These are phyloP conservation scores for Carex myosuroides DNA, from an alignment of 176 grass and related monocot genomes.

Conservation along the genomic window DNA sequence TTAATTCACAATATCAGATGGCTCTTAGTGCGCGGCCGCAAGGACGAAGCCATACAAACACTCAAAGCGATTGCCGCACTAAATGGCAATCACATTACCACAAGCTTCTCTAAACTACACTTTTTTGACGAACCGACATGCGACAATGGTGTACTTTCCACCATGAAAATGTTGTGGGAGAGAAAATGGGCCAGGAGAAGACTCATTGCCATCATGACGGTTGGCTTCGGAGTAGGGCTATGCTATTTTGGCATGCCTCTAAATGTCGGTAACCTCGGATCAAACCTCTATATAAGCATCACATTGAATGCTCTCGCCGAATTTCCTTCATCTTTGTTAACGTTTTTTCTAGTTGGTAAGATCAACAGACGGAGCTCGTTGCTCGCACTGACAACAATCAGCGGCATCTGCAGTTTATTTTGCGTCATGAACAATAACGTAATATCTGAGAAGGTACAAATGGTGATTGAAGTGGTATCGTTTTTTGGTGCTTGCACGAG, in stretches of 20 bases:
- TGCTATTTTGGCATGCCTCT: constrained; percentile 89
- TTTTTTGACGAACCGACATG: constrained; percentile 2
- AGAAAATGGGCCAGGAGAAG: constrained; percentile 59
- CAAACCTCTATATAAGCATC: constrained; percentile 73
- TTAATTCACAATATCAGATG: constrained; percentile 22
- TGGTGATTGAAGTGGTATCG: constrained; percentile 47
- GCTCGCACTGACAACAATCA: constrained; percentile 31
- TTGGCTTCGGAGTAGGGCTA: constrained; percentile 60
- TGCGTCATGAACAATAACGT: constrained; percentile 33
- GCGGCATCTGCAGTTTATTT: constrained; percentile 41
- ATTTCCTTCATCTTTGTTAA: constrained; percentile 44
- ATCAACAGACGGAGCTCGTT: constrained; percentile 50
- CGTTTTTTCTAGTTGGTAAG: constrained; percentile 35
- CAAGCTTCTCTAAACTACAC: constrained; percentile 68
- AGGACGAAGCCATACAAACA: constrained; percentile 56
- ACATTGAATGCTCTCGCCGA: constrained; percentile 69
- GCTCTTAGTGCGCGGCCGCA: constrained; percentile 75
- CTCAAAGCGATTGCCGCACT: constrained; percentile 41
- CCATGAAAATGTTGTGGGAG: constrained; percentile 42
- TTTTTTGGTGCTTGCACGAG: constrained; percentile 72
- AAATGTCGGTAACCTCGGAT: constrained; percentile 76
- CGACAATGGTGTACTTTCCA: constrained; percentile 17
- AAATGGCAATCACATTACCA: constrained; percentile 39
- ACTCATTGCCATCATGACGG: constrained; percentile 46
- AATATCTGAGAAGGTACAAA: constrained; percentile 21